Conservation (phyloP, 192 early-diverging fungal species). For the Oehlia diaphana region DNA sequence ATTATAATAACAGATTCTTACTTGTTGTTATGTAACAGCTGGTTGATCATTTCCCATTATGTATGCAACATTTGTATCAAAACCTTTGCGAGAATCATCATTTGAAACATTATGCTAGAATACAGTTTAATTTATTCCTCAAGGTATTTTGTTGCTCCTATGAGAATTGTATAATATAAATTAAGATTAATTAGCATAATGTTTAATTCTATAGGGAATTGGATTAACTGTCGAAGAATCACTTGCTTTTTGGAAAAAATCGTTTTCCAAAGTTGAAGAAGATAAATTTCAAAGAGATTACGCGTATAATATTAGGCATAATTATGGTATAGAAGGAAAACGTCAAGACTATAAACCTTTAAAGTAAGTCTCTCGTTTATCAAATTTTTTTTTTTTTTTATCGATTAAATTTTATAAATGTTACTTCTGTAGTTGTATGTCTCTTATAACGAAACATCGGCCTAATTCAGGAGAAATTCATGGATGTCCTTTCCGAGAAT, state of each 20-base stretch:
- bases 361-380: conserved; percentile 39
- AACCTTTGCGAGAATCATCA: conserved; percentile 75
- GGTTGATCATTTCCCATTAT: conserved; percentile 80
- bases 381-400: not conserved
- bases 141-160: conserved; percentile 50
- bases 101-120: conserved; percentile 82
- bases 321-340: conserved; percentile 93
- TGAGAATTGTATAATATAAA: not conserved
- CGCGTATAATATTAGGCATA: conserved; percentile 93
- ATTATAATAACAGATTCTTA: not conserved
- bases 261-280: conserved; percentile 78
- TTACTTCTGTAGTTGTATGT: conserved; percentile 62
- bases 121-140: conserved; percentile 92
- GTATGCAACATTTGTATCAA: conserved; percentile 84
- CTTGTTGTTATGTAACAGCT: conserved; percentile 34
- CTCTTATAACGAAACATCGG: conserved; percentile 79
- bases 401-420: not conserved
- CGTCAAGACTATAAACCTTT: conserved; percentile 78
- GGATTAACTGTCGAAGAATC: conserved; percentile 89
- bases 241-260: conserved; percentile 85
- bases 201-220: conserved; percentile 54
- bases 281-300: conserved; percentile 93
- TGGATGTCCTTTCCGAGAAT: conserved; percentile 94
- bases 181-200: not conserved
- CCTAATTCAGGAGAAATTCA: conserved; percentile 87